phyloP scores from a whole-genome alignment of 129 eudicot genomes.

The Helianthus annuus region HanXRQr2.0-SUNRISE NC_035443.2:53352841-53353340 shows the following conservation, averaged over 20 bases:
- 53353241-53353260: background rate
- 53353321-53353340: background rate
- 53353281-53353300: conserved; percentile 15
- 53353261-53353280: conserved; percentile 8
- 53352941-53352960: conserved; percentile 29
- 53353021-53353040: conserved; percentile 6
- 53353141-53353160: conserved; percentile 12
- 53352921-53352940: conserved; percentile 47
- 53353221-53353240: conserved; percentile 1
- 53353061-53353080: conserved; percentile 17
- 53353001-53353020: conserved; percentile 13
- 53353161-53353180: conserved; percentile 3
- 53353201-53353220: background rate
- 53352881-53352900: conserved; percentile 51
- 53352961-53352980: conserved; percentile 1
- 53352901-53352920: conserved; percentile 44
- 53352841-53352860: conserved; percentile 59
- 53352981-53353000: conserved; percentile 17
- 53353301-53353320: conserved; percentile 17
- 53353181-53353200: conserved; percentile 2
- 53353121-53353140: background rate
- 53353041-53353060: conserved; percentile 27
- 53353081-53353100: conserved; percentile 11
- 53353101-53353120: background rate
- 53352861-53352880: conserved; percentile 43